Conservation (phyloP, 257 asterid species). For the Henckelia pumila region DNA sequence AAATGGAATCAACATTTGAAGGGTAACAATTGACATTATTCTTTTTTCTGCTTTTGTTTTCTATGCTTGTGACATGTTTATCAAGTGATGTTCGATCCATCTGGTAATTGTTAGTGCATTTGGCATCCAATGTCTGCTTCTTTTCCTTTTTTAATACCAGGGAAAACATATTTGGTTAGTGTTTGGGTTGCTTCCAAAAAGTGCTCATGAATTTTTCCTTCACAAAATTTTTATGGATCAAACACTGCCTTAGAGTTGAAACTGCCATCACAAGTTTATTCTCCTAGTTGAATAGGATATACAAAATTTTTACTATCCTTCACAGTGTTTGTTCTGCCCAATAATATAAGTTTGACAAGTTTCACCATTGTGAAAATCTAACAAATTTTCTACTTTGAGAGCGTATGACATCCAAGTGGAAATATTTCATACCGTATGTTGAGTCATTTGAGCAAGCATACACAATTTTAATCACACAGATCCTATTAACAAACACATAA, state of each 20-base stretch:
- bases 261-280: not conserved
- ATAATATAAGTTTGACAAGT: not conserved
- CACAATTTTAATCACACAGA: not conserved
- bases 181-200: no score
- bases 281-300: not conserved
- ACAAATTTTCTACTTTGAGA: not conserved
- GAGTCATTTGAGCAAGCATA: not conserved
- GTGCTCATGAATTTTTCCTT: no score
- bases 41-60: not conserved
- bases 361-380: not conserved
- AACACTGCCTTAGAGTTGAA: no score
- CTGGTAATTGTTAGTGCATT: not conserved
- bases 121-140: not conserved
- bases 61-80: conserved; percentile 11
- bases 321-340: not conserved
- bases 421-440: not conserved
- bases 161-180: not conserved
- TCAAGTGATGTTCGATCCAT: not conserved
- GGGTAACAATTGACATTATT: conserved; percentile 39
- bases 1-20: conserved; percentile 62
- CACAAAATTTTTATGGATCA: no score
- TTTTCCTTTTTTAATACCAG: not conserved
- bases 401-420: not conserved
- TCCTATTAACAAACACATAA: not conserved
- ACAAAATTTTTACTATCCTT: not conserved